Evolutionary conservation across 2,329 filamentous ascomycete species (phyloP), one percentile per base, ranked within the genome.

Genomic region (Teratosphaeria pseudoeucalypti): DNA sequence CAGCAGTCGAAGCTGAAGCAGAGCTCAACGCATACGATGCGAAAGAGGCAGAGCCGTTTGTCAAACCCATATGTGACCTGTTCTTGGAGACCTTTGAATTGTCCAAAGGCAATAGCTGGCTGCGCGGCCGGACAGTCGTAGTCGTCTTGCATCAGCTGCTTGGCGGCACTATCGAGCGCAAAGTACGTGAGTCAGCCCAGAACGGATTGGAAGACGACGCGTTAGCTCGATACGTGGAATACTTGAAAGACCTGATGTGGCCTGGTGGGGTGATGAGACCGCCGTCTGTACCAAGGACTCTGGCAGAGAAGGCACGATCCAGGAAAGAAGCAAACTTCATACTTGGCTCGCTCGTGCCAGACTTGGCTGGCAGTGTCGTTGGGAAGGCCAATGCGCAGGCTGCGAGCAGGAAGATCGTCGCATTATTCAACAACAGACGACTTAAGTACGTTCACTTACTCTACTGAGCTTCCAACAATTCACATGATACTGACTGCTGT

Each of bases 11-110:
- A 76, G 94, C 92, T 0, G 92, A 97, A 74, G 92, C 92, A 0
- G 94, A 97, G 74, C 79, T 99, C 55, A 89, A 92, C 60, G 92
- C 92, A 0, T 97, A 95, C 68, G 92, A 97, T 74, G 87, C 89
- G 70, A 87, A 86, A 68, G 90, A 96, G 67, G 80, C 91, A 2
- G 91, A 95, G 70, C 94, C 94, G 0, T 97, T 99, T 69, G 94
- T 99, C 68, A 99, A 96, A 72, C 95, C 94, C 3, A 96, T 99
- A 62, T 96, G 92, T 74, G 94, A 99, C 73, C 86, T 99, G 61
- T 99, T 99, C 75, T 82, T 99, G 16, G 94, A 99, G 72, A 84
- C 91, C 0, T 99, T 99, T 70, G 92, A 96, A 70, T 82, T 99
- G 47, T 95, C 96, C 73, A 86, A 88, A 62, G 92, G 92, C 49